These are phyloP conservation scores for Leishmania tarentolae DNA, from an alignment of 208 protist genomes.

Conservation along the genomic window DNA sequence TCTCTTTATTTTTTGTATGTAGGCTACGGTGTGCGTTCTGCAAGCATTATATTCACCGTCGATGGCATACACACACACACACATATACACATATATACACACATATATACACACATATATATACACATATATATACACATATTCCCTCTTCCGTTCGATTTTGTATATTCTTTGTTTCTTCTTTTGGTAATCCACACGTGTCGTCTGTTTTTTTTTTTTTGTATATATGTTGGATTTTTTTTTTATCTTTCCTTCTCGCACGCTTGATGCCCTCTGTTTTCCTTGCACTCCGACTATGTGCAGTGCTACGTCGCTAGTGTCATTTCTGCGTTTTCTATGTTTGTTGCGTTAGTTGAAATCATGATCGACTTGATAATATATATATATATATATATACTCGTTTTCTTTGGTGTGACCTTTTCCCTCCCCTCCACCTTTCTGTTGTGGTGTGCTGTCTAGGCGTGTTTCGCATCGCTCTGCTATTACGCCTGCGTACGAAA, in stretches of 20 bases:
- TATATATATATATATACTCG: conserved; percentile 1
- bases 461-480: background rate
- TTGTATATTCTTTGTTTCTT: background rate
- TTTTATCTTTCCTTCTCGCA: background rate
- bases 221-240: background rate
- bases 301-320: too few relatives aligned
- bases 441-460: background rate
- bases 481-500: background rate
- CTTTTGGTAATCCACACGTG: background rate
- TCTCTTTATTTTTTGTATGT: background rate
- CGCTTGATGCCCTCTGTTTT: background rate
- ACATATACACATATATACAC: too few relatives aligned
- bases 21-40: background rate
- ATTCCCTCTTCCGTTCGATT: background rate
- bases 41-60: background rate
- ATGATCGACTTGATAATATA: background rate
- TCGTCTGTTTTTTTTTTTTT: background rate
- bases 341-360: background rate
- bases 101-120: too few relatives aligned
- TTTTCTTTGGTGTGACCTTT: background rate
- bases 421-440: background rate
- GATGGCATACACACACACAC: background rate
- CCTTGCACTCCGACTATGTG: background rate
- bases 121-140: background rate
- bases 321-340: too few relatives aligned